These are phyloP conservation scores for Effrenium voratum DNA, from an alignment of 73 alveolate genomes.

Conservation along the genomic window DNA sequence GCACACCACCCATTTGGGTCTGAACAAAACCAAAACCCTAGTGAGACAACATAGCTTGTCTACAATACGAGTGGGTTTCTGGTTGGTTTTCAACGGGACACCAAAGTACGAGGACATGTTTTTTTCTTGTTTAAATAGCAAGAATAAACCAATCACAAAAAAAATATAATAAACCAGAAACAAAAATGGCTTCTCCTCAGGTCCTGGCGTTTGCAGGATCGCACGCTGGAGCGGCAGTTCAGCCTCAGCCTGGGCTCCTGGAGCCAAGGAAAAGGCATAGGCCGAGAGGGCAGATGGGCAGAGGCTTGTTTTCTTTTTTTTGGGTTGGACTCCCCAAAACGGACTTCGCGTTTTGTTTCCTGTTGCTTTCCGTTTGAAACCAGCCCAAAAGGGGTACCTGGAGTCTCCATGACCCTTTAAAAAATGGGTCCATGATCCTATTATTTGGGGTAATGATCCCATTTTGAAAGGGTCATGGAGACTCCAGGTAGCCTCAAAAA, in stretches of 20 bases:
- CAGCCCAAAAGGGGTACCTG: too few relatives aligned
- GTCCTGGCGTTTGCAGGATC: constrained; percentile 89
- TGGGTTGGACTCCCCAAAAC: too few relatives aligned
- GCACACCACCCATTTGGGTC: not conserved
- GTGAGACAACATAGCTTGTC: not conserved
- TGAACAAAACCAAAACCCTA: not conserved
- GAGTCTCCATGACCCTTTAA: too few relatives aligned
- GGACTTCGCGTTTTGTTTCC: too few relatives aligned
- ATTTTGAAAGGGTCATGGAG: not conserved
- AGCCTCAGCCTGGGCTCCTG: constrained; percentile 29
- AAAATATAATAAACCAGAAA: not conserved
- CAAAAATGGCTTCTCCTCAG: not conserved
- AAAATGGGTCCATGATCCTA: not conserved
- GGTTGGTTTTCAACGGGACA: not conserved
- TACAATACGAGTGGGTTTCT: not conserved
- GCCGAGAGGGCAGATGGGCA: not conserved
- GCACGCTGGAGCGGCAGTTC: constrained; percentile 82
- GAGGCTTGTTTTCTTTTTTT: too few relatives aligned
- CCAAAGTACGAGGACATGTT: not conserved
- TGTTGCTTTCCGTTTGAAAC: too few relatives aligned
- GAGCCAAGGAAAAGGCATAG: not conserved
- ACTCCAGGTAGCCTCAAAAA: not conserved
- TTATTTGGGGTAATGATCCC: not conserved
- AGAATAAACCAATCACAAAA: not conserved
- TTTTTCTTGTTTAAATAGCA: not conserved